phyloP scores from a whole-genome alignment of 345 rosid species.

The Pistacia atlantica region DNA sequence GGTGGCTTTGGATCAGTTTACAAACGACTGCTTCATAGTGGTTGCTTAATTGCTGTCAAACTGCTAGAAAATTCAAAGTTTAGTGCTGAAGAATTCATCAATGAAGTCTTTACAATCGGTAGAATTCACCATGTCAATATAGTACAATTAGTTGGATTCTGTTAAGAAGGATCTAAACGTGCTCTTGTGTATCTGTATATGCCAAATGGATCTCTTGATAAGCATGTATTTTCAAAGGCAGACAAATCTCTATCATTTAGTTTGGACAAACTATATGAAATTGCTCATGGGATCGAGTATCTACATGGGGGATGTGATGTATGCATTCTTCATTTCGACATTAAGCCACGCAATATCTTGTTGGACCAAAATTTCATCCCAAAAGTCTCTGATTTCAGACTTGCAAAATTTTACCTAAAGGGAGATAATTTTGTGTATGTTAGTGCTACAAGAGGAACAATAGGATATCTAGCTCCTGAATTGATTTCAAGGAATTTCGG shows the following conservation, averaged over 20 bases:
- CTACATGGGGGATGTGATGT: no score
- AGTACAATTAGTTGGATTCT: conserved; percentile 11
- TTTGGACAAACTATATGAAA: no score
- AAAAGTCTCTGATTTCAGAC: conserved; percentile 38
- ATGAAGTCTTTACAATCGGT: conserved; percentile 9
- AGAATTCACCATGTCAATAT: conserved; percentile 20
- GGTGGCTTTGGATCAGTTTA: conserved; percentile 12
- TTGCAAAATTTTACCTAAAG: conserved; percentile 25
- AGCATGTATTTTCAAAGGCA: conserved; percentile 6
- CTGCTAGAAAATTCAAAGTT: conserved; percentile 13
- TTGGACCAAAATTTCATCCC: conserved; percentile 24
- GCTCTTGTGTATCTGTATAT: conserved; percentile 13
- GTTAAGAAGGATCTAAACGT: not conserved
- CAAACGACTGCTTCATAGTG: not conserved
- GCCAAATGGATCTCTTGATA: conserved; percentile 21
- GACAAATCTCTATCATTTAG: no score
- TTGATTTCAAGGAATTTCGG: conserved; percentile 19
- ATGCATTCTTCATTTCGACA: conserved; percentile 40
- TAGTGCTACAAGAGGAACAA: conserved; percentile 23
- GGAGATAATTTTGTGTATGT: conserved; percentile 20
- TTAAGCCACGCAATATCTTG: conserved; percentile 25
- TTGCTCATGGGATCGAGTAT: no score
- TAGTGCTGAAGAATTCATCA: conserved; percentile 19
- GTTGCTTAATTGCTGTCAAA: conserved; percentile 3
- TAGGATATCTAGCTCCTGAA: conserved; percentile 16